These are phyloP conservation scores for Boletus sp. DNA, from an alignment of 1,284 basidiomycete genomes.

Conservation along the genomic window DNA sequence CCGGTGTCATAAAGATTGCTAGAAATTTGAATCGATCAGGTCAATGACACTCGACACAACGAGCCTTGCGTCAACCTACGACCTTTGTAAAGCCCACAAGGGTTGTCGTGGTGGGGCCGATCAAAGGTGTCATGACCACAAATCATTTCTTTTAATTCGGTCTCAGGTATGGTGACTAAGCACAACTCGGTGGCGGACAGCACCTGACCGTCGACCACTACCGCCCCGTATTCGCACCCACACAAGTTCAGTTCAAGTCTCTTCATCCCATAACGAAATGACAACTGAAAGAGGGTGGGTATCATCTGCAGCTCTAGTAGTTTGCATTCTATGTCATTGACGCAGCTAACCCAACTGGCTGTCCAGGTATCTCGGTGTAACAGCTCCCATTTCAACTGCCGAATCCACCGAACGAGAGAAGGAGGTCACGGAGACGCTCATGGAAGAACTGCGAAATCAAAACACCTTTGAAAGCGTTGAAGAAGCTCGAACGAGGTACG, in stretches of 20 bases:
- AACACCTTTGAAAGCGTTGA: constrained; percentile 91
- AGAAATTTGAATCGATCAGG: too few relatives aligned
- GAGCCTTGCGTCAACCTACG: too few relatives aligned
- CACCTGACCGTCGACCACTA: constrained; percentile 26
- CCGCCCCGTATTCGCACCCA: constrained; percentile 18
- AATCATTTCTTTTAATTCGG: too few relatives aligned
- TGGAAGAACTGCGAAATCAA: constrained; percentile 87
- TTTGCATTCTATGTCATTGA: background rate
- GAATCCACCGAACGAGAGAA: constrained; percentile 76
- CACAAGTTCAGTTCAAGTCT: constrained; percentile 7
- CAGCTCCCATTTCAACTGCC: constrained; percentile 88
- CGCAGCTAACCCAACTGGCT: constrained; percentile 17
- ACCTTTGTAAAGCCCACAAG: too few relatives aligned
- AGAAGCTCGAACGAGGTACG: constrained; percentile 82
- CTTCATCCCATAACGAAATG: constrained; percentile 34
- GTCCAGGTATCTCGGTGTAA: constrained; percentile 74
- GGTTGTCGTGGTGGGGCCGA: too few relatives aligned
- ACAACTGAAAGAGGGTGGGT: constrained; percentile 45
- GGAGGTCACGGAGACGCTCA: constrained; percentile 83
- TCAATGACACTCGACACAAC: too few relatives aligned
- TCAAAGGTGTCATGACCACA: too few relatives aligned
- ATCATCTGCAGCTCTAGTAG: constrained; percentile 5
- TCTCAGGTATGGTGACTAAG: constrained; percentile 27
- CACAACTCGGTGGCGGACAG: constrained; percentile 22
- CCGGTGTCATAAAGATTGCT: too few relatives aligned